Percentiles rank a stretch among this genome's conserved stretches.
Evolutionary conservation across 768 basidiomycete genomes (phyloP).

Genomic region (Russula foetens): DNA sequence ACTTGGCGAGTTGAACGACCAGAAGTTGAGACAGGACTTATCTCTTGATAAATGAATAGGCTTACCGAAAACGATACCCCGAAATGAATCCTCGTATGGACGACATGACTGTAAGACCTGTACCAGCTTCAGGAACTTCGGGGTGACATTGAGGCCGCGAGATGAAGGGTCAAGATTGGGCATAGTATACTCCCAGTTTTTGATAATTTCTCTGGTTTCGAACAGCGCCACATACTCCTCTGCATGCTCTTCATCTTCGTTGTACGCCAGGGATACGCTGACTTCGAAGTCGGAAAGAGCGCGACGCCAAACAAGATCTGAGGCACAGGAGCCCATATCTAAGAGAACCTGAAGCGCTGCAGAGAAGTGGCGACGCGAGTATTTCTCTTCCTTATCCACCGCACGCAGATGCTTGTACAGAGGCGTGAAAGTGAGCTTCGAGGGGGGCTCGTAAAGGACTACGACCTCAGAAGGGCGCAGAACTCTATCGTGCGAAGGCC

Average conservation of each 20-base stretch:
- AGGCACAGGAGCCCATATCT: constrained; percentile 60
- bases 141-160: constrained; percentile 55
- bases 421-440: constrained; percentile 30
- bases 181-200: constrained; percentile 56
- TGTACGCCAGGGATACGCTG: constrained; percentile 11
- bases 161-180: constrained; percentile 54
- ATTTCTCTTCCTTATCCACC: constrained; percentile 33
- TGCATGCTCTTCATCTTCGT: constrained; percentile 31
- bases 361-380: constrained; percentile 37
- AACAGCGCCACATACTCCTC: constrained; percentile 25
- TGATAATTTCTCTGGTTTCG: constrained; percentile 35
- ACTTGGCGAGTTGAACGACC: constrained; percentile 34
- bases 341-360: constrained; percentile 38
- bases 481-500: neutral
- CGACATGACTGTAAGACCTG: constrained; percentile 50
- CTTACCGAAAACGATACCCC: constrained; percentile 58
- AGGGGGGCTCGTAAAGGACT: constrained; percentile 41
- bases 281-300: constrained; percentile 36
- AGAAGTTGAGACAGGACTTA: neutral
- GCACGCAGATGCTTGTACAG: constrained; percentile 42
- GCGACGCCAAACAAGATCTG: constrained; percentile 62
- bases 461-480: constrained; percentile 40
- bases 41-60: constrained; percentile 1
- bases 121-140: constrained; percentile 55
- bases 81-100: constrained; percentile 47